These are phyloP conservation scores for Aureobasidium sp. DNA, from an alignment of 2,329 filamentous ascomycete genomes.

Conservation along the genomic window DNA sequence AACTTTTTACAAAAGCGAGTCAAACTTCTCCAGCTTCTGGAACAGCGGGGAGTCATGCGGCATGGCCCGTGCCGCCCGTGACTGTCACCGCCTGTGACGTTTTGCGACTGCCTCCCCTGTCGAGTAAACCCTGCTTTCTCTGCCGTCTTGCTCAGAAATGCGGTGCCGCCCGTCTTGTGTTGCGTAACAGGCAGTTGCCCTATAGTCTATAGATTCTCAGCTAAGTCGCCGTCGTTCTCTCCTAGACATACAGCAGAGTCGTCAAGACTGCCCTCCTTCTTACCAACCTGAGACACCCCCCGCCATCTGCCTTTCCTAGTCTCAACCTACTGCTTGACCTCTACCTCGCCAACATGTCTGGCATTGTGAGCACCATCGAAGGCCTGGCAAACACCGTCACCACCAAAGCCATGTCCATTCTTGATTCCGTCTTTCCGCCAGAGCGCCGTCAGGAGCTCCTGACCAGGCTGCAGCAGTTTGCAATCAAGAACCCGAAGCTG, in stretches of 20 bases:
- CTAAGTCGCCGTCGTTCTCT: neutral
- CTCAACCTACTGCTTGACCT: neutral
- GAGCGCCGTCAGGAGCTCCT: constrained; percentile 53
- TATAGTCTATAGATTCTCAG: neutral
- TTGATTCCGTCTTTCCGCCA: constrained; percentile 53
- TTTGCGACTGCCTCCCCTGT: neutral
- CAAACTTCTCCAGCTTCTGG: neutral
- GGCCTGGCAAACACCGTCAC: constrained; percentile 24
- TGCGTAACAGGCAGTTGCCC: neutral
- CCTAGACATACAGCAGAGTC: neutral
- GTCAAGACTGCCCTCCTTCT: neutral
- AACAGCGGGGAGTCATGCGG: neutral
- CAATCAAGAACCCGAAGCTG: constrained; percentile 59
- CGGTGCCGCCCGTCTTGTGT: neutral
- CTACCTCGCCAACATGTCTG: constrained; percentile 7
- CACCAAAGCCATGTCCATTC: constrained; percentile 27
- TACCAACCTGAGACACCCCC: neutral
- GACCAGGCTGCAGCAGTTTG: constrained; percentile 49
- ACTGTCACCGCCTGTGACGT: neutral
- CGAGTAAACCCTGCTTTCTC: neutral
- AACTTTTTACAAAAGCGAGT: constrained; percentile 12
- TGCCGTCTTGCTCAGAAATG: neutral
- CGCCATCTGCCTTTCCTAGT: neutral
- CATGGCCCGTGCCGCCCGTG: neutral
- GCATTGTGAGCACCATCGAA: constrained; percentile 25